These are phyloP conservation scores for Hymenotorrendiella dingleyae DNA, from an alignment of 2,329 filamentous ascomycete genomes.

Conservation along the genomic window DNA sequence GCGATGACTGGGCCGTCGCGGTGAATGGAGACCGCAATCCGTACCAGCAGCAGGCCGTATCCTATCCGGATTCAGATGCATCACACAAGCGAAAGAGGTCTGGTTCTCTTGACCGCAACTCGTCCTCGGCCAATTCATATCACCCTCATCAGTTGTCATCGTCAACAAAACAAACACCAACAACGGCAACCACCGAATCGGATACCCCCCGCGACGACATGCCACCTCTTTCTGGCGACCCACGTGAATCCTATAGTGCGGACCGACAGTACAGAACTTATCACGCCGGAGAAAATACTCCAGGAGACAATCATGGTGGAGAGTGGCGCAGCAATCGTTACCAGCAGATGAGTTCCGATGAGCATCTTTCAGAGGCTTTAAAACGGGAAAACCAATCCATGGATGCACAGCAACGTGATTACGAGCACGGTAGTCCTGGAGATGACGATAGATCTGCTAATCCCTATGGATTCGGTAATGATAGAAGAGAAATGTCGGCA, in stretches of 20 bases:
- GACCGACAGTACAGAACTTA: conserved; percentile 20
- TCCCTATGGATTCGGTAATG: conserved; percentile 31
- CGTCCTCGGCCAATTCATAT: conserved; percentile 31
- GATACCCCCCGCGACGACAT: conserved; percentile 39
- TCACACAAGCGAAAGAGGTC: conserved; percentile 67
- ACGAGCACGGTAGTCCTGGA: conserved; percentile 32
- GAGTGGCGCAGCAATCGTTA: conserved; percentile 25
- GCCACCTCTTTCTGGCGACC: conserved; percentile 40
- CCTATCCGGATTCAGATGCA: conserved; percentile 31
- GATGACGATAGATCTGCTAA: conserved; percentile 33
- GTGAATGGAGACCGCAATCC: conserved; percentile 21
- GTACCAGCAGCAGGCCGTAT: conserved; percentile 18
- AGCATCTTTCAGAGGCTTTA: conserved; percentile 45
- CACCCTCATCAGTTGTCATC: conserved; percentile 30
- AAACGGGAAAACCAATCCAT: conserved; percentile 40
- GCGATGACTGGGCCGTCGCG: conserved; percentile 28
- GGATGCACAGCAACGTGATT: conserved; percentile 31
- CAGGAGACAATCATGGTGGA: not conserved
- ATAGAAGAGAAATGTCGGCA: conserved; percentile 32
- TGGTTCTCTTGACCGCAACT: conserved; percentile 46
- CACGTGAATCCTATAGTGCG: conserved; percentile 21
- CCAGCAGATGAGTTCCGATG: conserved; percentile 42
- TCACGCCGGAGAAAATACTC: not conserved
- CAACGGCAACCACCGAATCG: conserved; percentile 25
- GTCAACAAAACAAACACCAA: conserved; percentile 31